Evolutionary conservation across 768 basidiomycete genomes (phyloP), one percentile per base, ranked within the genome.

Genomic region (Boletus speciosus): DNA sequence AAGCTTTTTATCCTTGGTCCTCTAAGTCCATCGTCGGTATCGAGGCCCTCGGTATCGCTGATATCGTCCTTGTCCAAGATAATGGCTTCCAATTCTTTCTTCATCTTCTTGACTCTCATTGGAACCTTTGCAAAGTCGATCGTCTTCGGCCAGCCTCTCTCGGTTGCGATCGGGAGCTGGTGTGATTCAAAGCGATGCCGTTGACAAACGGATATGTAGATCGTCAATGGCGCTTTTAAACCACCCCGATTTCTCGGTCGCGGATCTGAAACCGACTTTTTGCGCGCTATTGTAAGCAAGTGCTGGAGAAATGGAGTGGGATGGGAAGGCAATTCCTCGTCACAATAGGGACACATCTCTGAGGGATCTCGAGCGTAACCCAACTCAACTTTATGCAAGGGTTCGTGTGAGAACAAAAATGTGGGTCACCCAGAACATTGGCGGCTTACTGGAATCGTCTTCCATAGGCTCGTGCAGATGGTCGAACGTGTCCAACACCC

Each of bases 341-440:
- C 91, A 58, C 91, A 93, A 67, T 86, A 93, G 0, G 91, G 90
- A 63, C 91, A 93, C 3, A 92, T 71, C 1, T 76, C 84, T 6
- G 74, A 76, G 11, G 89, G 89, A 59, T 93, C 89, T 6, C 76
- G 71, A 19, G 67, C 59, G 3, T 78, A 72, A 35, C 77, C 75
- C 27, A 82, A 66, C 10, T 81, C 78, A 41, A 85, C 84, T 87
- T 55, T 49, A 55, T 25, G 49, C 43, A 25, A 23, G 29, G 27
- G 19, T 31, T 39, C 14, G 35, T 25, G 42, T 54, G 47, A 50
- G 54, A 29, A 54, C 15, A 32, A 27, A 34, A 45, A 29, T 0
- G 19, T 27, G 19, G 21, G 35, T 23, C 23, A 23, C 29, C 7
- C 34, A 48, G 15, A 51, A 50, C 16, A 32, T 37, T 21, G 23